phyloP scores from a whole-genome alignment of 805 yeast genomes.

The Candida andamanensis region DNA sequence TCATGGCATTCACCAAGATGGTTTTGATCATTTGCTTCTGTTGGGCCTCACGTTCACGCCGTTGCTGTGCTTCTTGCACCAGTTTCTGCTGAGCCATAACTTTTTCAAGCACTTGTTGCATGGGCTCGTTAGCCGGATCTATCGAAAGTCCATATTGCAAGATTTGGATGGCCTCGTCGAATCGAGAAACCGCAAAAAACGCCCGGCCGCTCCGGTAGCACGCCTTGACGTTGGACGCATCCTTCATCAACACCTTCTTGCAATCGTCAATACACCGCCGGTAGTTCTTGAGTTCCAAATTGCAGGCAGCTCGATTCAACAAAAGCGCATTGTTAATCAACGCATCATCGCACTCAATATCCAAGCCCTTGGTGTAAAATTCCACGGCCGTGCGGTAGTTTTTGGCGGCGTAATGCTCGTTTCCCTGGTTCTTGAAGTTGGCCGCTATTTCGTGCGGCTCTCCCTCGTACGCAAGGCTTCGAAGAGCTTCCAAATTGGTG shows the following conservation, averaged over 20 bases:
- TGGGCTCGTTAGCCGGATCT: constrained; percentile 56
- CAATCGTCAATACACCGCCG: constrained; percentile 86
- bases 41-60: constrained; percentile 32
- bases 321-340: constrained; percentile 58
- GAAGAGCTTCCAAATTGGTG: constrained; percentile 75
- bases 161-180: constrained; percentile 68
- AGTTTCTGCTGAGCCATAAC: constrained; percentile 35
- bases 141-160: constrained; percentile 58
- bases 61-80: constrained; percentile 23
- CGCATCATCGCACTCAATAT: constrained; percentile 54
- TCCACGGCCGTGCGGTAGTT: constrained; percentile 73
- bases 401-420: constrained; percentile 71
- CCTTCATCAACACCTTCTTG: constrained; percentile 57
- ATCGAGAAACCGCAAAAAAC: constrained; percentile 57
- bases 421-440: constrained; percentile 90
- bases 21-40: constrained; percentile 37
- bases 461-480: constrained; percentile 90
- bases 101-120: constrained; percentile 41
- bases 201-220: constrained; percentile 82
- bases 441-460: constrained; percentile 89
- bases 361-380: constrained; percentile 75
- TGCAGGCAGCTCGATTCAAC: constrained; percentile 87
- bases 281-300: constrained; percentile 78
- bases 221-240: constrained; percentile 76
- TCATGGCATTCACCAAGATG: constrained; percentile 54